These are phyloP conservation scores for Saccharomyces hybrid DNA, from an alignment of 1,139 yeast genomes.

Conservation along the genomic window DNA sequence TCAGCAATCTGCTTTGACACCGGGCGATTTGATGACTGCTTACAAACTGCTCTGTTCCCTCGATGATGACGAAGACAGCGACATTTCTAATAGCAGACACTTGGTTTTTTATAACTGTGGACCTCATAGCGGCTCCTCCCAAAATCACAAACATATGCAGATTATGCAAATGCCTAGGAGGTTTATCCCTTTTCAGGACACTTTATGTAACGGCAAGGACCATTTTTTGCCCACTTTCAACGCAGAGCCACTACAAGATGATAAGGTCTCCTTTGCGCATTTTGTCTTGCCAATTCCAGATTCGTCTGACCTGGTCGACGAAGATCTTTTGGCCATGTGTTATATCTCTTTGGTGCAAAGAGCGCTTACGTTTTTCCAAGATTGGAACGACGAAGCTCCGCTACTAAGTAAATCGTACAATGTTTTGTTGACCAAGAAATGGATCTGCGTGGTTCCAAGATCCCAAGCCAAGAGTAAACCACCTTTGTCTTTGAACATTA, in stretches of 20 bases:
- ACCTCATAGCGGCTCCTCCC: conserved; percentile 82
- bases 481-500: conserved; percentile 48
- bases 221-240: conserved; percentile 48
- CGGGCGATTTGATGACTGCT: conserved; percentile 58
- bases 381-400: conserved; percentile 37
- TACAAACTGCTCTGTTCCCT: conserved; percentile 44
- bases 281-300: conserved; percentile 61
- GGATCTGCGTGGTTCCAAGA: conserved; percentile 86
- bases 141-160: conserved; percentile 88
- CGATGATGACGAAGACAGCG: conserved; percentile 27
- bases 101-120: conserved; percentile 89
- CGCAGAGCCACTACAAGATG: conserved; percentile 54
- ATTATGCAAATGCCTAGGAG: conserved; percentile 62
- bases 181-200: conserved; percentile 56
- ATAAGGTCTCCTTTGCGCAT: conserved; percentile 72
- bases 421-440: conserved; percentile 68
- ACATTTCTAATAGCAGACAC: conserved; percentile 34
- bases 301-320: conserved; percentile 38
- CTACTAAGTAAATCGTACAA: conserved; percentile 50
- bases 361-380: conserved; percentile 56
- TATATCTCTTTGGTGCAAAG: conserved; percentile 69
- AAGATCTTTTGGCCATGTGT: conserved; percentile 47
- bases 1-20: conserved; percentile 65
- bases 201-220: conserved; percentile 40
- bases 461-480: conserved; percentile 33